Base-by-base conservation (phyloP, 2,329 filamentous ascomycete species). In the Talaromyces sp. region DNA sequence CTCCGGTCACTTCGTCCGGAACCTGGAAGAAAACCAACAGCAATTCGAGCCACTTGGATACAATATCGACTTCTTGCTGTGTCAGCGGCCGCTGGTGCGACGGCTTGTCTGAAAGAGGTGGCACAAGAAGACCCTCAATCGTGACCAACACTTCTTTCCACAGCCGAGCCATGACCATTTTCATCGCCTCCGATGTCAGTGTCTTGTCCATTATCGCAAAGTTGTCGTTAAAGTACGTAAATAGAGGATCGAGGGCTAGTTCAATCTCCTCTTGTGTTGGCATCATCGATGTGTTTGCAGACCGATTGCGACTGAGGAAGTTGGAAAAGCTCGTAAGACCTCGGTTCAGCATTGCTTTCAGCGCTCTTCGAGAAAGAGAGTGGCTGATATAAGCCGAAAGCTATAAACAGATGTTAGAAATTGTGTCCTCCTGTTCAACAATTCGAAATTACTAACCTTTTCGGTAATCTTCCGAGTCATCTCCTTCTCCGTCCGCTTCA, bases 201-300 rank as follows among this genome's bases (percentile, higher is more conserved):
- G 94, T 97, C 75, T 95, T 88, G 78, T 98, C 97, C 93, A 99
- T 96, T 68, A 98, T 96, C 63, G 92, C 92, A 76, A 99, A 99
- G 71, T 99, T 99, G 73, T 97, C 94, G 73, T 99, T 91, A 73
- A 99, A 99, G 75, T 99, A 99, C 59, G 87, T 85, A 73, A 97
- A 95, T 0, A 99, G 83, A 4, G 92, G 90, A 68, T 90, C 88
- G 12, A 99, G 80, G 0, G 92, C 92, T 67, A 89, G 89, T 66
- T 91, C 89, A 23, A 96, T 84, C 63, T 97, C 92, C 6, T 83
- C 83, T 34, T 86, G 85, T 0, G 91, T 89, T 9, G 89, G 81
- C 1, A 83, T 82, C 55, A 86, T 82, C 9, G 78, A 66, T 14
- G 80, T 74, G 47, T 79, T 77, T 66, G 80, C 76, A 16, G 79